These are phyloP conservation scores for Leccinum imitatum DNA, from an alignment of 768 basidiomycete genomes.

Conservation along the genomic window DNA sequence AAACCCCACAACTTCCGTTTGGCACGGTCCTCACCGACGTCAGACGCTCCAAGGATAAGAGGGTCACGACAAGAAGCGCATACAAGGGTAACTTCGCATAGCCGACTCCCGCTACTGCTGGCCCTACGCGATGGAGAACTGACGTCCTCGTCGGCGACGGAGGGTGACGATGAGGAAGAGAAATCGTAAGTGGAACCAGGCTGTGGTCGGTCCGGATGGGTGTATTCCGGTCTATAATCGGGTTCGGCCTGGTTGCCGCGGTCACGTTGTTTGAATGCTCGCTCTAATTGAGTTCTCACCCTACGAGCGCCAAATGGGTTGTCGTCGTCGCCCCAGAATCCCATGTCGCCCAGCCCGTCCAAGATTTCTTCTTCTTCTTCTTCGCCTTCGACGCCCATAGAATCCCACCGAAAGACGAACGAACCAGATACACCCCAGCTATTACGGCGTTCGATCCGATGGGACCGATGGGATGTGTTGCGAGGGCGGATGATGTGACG, in stretches of 20 bases:
- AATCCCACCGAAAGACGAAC: constrained; percentile 32
- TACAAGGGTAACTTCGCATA: constrained; percentile 47
- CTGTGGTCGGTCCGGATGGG: constrained; percentile 55
- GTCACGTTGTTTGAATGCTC: constrained; percentile 22
- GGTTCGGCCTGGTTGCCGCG: constrained; percentile 24
- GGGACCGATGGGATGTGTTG: constrained; percentile 10
- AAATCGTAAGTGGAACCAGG: constrained; percentile 75
- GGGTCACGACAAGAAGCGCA: constrained; percentile 70
- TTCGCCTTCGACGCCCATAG: constrained; percentile 19
- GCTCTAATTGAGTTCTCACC: constrained; percentile 23
- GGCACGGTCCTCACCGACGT: constrained; percentile 46
- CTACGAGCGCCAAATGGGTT: constrained; percentile 11
- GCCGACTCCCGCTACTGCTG: constrained; percentile 28
- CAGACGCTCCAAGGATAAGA: constrained; percentile 52
- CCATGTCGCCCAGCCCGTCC: constrained; percentile 20
- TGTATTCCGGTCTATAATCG: constrained; percentile 59
- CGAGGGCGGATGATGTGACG: constrained; percentile 27
- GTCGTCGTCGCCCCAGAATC: constrained; percentile 18
- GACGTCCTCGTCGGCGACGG: constrained; percentile 47
- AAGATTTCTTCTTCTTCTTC: constrained; percentile 14
- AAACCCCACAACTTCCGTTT: constrained; percentile 64
- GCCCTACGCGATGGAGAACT: constrained; percentile 21
- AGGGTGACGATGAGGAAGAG: constrained; percentile 35
- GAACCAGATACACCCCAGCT: constrained; percentile 27
- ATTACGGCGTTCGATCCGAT: constrained; percentile 16